A percentile compares a stretch with the other conserved stretches of the same genome.
These are phyloP conservation scores for Fragilariopsis cylindrus DNA, from an alignment of 108 stramenopile genomes.

Conservation along the genomic window DNA sequence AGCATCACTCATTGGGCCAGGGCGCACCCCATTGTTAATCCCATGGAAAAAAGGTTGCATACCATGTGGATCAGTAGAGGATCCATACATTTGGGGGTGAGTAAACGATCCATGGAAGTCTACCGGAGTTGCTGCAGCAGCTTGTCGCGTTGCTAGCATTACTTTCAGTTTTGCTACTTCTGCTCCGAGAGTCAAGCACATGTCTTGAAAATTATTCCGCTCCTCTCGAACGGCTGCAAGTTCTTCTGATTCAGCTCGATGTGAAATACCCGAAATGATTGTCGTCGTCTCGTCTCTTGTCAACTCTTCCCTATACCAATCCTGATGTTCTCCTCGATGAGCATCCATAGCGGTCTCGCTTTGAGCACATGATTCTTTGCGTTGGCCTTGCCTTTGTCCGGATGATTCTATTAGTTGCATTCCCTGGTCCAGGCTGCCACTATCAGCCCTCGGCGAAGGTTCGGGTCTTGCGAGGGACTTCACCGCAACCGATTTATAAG, in stretches of 20 bases:
- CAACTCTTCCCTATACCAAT: conserved; percentile 34
- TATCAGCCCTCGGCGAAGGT: conserved; percentile 14
- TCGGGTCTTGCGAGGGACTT: conserved; percentile 31
- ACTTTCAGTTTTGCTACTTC: conserved; percentile 83
- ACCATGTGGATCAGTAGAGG: conserved; percentile 42
- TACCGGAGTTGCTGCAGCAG: conserved; percentile 34
- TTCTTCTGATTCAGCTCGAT: conserved; percentile 60
- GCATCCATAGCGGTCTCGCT: conserved; percentile 67
- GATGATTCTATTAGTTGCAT: conserved; percentile 28
- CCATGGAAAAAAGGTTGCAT: conserved; percentile 49
- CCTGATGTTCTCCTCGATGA: conserved; percentile 37
- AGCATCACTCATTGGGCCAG: conserved; percentile 85
- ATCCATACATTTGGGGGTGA: conserved; percentile 26
- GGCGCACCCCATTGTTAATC: conserved; percentile 34
- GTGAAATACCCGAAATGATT: conserved; percentile 66
- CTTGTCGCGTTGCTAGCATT: conserved; percentile 63
- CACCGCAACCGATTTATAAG: conserved; percentile 18
- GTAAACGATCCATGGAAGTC: conserved; percentile 37
- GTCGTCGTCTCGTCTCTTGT: conserved; percentile 72
- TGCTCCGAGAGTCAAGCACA: conserved; percentile 81
- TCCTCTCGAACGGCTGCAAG: conserved; percentile 61
- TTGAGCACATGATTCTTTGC: conserved; percentile 55
- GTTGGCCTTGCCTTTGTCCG: conserved; percentile 27
- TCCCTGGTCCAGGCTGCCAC: conserved; percentile 19
- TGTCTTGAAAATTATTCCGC: conserved; percentile 71